A percentile compares a stretch with the other conserved stretches of the same genome.
Evolutionary conservation across 116 monocot species (phyloP).

Genomic region (Phalaenopsis hybrid): DNA sequence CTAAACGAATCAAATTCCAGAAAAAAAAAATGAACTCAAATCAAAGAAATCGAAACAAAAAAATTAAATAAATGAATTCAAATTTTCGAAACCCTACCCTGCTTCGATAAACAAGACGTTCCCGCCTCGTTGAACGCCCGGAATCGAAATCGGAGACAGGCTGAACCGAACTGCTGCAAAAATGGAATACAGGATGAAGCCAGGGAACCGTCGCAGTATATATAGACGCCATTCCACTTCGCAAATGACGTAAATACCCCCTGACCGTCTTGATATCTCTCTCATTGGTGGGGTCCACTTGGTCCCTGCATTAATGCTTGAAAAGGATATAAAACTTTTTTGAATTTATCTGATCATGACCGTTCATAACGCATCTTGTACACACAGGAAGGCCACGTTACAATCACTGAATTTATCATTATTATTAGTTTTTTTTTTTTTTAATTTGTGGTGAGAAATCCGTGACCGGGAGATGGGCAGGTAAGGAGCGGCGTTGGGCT

Average conservation of each 20-base stretch:
- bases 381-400: too few species aligned
- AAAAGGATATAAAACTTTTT: not conserved
- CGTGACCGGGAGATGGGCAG: too few species aligned
- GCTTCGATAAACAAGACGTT: not conserved
- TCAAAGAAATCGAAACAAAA: not conserved
- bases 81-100: not conserved
- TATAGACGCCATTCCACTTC: conserved; percentile 6
- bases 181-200: conserved; percentile 5
- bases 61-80: not conserved
- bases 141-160: not conserved
- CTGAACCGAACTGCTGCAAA: not conserved
- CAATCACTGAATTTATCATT: not conserved
- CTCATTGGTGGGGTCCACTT: not conserved
- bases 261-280: not conserved
- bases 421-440: not conserved
- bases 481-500: too few species aligned
- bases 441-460: not conserved
- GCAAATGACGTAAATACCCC: conserved; percentile 30
- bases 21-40: not conserved
- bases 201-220: not conserved
- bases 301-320: not conserved
- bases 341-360: not conserved
- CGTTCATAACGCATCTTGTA: not conserved
- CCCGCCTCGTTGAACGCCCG: too few species aligned
- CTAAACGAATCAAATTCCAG: not conserved